Evolutionary conservation across 345 rosid species (phyloP).

Genomic region (Abelmoschus esculentus): DNA sequence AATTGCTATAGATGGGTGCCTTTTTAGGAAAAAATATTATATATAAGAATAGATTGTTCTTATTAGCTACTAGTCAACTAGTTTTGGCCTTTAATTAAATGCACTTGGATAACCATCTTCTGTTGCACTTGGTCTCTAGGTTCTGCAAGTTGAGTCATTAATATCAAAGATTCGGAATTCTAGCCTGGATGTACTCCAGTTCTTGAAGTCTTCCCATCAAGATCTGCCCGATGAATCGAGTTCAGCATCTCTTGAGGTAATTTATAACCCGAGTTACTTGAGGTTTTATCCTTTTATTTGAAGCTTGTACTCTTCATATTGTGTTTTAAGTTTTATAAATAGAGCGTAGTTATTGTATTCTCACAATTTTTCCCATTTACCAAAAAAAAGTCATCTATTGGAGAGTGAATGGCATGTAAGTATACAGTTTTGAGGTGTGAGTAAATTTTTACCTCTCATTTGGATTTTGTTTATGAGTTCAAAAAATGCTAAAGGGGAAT

Average conservation of each 20-base stretch:
- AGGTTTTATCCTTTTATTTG: constrained; percentile 1
- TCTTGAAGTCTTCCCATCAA: constrained; percentile 44
- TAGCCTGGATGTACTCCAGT: constrained; percentile 46
- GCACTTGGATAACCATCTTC: constrained; percentile 11
- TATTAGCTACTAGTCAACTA: not conserved
- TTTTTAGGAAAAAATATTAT: not conserved
- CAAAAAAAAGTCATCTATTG: not conserved
- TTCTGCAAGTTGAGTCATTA: constrained; percentile 65
- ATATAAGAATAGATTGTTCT: not conserved
- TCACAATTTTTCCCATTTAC: not conserved
- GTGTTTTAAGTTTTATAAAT: not conserved
- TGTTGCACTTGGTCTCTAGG: constrained; percentile 40
- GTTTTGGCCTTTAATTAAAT: not conserved
- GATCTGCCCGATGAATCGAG: constrained; percentile 56
- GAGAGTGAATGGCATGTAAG: not conserved
- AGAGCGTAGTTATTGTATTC: constrained; percentile 6
- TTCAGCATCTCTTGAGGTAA: constrained; percentile 77
- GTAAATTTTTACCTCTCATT: not conserved
- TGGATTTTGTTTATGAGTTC: constrained; percentile 7
- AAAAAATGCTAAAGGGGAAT: not conserved
- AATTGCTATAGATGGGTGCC: not conserved
- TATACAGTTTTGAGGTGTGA: not conserved
- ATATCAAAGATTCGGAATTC: constrained; percentile 54
- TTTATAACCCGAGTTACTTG: constrained; percentile 2
- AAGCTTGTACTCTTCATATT: not conserved